Conservation (phyloP, 2,329 filamentous ascomycete species). For the Aspergillus transmontanensis region DNA sequence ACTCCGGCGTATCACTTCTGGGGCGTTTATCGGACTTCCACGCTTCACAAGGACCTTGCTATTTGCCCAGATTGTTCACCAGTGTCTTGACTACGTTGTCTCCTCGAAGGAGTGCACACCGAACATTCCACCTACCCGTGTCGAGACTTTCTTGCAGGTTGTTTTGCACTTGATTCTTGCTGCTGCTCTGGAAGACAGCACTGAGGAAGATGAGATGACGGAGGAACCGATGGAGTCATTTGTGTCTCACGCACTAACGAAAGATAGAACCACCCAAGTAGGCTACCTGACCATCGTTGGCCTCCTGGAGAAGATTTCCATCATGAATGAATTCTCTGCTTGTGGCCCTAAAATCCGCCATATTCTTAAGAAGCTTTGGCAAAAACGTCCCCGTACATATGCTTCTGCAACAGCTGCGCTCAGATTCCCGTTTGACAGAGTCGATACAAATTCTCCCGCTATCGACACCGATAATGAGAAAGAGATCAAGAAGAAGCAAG, state of each 20-base stretch:
- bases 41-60: constrained; percentile 80
- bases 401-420: constrained; percentile 64
- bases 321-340: constrained; percentile 74
- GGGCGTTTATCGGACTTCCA: constrained; percentile 75
- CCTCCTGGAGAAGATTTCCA: constrained; percentile 55
- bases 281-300: constrained; percentile 54
- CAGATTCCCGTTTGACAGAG: constrained; percentile 70
- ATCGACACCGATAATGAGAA: constrained; percentile 60
- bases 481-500: constrained; percentile 86
- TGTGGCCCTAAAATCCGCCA: constrained; percentile 83
- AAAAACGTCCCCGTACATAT: constrained; percentile 76
- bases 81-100: constrained; percentile 79
- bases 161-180: constrained; percentile 85
- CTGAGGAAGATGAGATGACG: constrained; percentile 55
- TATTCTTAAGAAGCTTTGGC: constrained; percentile 80
- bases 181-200: constrained; percentile 79
- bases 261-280: constrained; percentile 52
- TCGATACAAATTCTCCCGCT: constrained; percentile 82
- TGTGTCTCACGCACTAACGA: constrained; percentile 68
- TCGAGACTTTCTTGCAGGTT: constrained; percentile 91
- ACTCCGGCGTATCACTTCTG: constrained; percentile 72
- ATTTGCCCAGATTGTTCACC: constrained; percentile 89
- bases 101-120: constrained; percentile 70
- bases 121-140: constrained; percentile 74
- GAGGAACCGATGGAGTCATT: constrained; percentile 65